Evolutionary conservation across 2,329 filamentous ascomycete genomes (phyloP).

Genomic region (Rosellinia necatrix): DNA sequence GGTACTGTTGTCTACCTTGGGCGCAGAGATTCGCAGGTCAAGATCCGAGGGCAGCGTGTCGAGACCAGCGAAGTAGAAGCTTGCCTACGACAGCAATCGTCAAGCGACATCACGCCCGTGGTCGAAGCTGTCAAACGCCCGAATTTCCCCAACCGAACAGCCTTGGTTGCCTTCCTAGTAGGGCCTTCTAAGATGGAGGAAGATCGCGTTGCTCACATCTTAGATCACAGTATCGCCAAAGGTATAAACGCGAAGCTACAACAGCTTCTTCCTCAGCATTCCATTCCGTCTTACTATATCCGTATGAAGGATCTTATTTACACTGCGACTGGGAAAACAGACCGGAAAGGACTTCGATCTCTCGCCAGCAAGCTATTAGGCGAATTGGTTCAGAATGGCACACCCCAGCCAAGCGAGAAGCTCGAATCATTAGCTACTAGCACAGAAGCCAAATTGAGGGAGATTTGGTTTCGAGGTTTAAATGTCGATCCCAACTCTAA

Average conservation of each 20-base stretch:
- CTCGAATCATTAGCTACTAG: conserved; percentile 6
- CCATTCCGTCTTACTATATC: conserved; percentile 13
- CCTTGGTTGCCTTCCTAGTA: conserved; percentile 13
- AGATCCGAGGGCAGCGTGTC: conserved; percentile 18
- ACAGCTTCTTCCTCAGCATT: conserved; percentile 17
- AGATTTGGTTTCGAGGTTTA: conserved; percentile 9
- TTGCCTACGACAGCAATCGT: conserved; percentile 6
- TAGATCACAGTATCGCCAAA: conserved; percentile 1
- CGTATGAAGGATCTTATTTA: conserved; percentile 5
- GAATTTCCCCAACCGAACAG: neutral
- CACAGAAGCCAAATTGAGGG: conserved; percentile 11
- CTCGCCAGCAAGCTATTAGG: conserved; percentile 9
- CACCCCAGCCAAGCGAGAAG: neutral
- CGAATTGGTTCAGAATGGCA: conserved; percentile 1
- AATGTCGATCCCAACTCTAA: conserved; percentile 3
- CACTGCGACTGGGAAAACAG: conserved; percentile 16
- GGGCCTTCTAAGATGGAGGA: neutral
- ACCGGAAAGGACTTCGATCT: conserved; percentile 14
- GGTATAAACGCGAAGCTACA: conserved; percentile 6
- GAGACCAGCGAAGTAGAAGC: conserved; percentile 16
- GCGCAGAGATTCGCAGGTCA: conserved; percentile 16
- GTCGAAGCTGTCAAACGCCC: conserved; percentile 11
- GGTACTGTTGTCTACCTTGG: conserved; percentile 8
- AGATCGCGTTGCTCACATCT: neutral
- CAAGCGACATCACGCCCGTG: conserved; percentile 1